A percentile compares a stretch with the other conserved stretches of the same genome.
These are phyloP conservation scores for Cladosporium sp. DNA, from an alignment of 2,329 filamentous ascomycete species.

Conservation along the genomic window DNA sequence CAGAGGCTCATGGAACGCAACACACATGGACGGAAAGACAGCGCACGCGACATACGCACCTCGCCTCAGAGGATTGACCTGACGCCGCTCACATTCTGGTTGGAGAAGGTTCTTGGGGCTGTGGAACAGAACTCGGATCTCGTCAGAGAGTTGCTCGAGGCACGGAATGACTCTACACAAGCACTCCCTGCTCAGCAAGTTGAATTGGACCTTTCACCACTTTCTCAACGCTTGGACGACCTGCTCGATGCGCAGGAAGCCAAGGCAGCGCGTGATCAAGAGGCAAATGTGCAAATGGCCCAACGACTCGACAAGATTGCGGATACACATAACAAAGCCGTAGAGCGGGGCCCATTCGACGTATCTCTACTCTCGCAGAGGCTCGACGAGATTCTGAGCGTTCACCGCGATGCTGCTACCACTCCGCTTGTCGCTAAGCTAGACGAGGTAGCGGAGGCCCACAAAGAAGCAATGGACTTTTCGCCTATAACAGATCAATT, in stretches of 20 bases:
- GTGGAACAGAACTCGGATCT: conserved; percentile 23
- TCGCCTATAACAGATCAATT: neutral
- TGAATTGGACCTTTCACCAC: conserved; percentile 12
- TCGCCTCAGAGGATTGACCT: conserved; percentile 17
- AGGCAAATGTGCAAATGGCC: neutral
- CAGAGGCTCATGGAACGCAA: conserved; percentile 21
- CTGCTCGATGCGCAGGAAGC: conserved; percentile 20
- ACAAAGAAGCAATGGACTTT: neutral
- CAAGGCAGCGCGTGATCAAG: neutral
- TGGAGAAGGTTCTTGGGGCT: conserved; percentile 22
- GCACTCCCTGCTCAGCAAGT: neutral
- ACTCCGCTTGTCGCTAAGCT: neutral
- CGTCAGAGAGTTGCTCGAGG: conserved; percentile 20
- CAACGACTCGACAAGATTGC: conserved; percentile 4
- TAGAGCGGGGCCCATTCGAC: conserved; percentile 10
- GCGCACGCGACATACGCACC: conserved; percentile 8
- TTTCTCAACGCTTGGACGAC: conserved; percentile 16
- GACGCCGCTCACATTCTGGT: conserved; percentile 17
- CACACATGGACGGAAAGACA: conserved; percentile 15
- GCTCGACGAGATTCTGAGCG: conserved; percentile 9
- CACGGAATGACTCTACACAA: neutral
- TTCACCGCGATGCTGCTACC: conserved; percentile 6
- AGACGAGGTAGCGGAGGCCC: neutral
- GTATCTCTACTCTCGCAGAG: conserved; percentile 7
- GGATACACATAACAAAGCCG: conserved; percentile 7